These are phyloP conservation scores for Heritiera littoralis DNA, from an alignment of 345 rosid species.

Conservation along the genomic window DNA sequence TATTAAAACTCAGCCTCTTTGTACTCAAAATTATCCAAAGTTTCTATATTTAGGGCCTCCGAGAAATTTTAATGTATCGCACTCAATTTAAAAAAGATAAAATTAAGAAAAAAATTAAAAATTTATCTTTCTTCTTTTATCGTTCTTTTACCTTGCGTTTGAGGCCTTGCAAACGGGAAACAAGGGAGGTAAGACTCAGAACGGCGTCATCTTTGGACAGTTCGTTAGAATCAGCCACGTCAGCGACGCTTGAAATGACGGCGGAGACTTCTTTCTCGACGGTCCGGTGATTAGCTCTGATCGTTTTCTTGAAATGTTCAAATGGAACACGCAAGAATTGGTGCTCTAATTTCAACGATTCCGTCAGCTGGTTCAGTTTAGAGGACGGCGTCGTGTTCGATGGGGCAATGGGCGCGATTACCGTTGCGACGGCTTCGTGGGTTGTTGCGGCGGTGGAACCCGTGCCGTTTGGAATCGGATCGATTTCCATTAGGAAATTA, in stretches of 20 bases:
- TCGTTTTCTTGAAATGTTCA: slow-evolving; percentile 94
- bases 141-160: slow-evolving; percentile 68
- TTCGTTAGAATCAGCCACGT: slow-evolving; percentile 53
- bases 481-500: slow-evolving; percentile 44
- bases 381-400: slow-evolving; percentile 43
- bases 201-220: slow-evolving; percentile 69
- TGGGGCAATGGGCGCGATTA: slow-evolving; percentile 27
- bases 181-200: slow-evolving; percentile 70
- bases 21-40: not conserved
- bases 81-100: not conserved
- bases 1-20: not conserved
- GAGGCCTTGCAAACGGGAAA: slow-evolving; percentile 91
- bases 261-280: slow-evolving; percentile 81
- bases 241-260: slow-evolving; percentile 62
- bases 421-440: slow-evolving; percentile 30
- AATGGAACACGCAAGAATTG: slow-evolving; percentile 92
- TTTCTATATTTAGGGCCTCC: not conserved
- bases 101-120: not conserved
- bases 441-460: slow-evolving; percentile 26
- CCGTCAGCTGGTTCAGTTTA: slow-evolving; percentile 62
- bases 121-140: not conserved
- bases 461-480: slow-evolving; percentile 49
- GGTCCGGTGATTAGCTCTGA: slow-evolving; percentile 77
- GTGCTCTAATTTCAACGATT: slow-evolving; percentile 87
- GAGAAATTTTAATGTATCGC: not conserved